A percentile compares a stretch with the other conserved stretches of the same genome.
These are phyloP conservation scores for Onygenales sp. DNA, from an alignment of 2,329 filamentous ascomycete genomes.

Conservation along the genomic window DNA sequence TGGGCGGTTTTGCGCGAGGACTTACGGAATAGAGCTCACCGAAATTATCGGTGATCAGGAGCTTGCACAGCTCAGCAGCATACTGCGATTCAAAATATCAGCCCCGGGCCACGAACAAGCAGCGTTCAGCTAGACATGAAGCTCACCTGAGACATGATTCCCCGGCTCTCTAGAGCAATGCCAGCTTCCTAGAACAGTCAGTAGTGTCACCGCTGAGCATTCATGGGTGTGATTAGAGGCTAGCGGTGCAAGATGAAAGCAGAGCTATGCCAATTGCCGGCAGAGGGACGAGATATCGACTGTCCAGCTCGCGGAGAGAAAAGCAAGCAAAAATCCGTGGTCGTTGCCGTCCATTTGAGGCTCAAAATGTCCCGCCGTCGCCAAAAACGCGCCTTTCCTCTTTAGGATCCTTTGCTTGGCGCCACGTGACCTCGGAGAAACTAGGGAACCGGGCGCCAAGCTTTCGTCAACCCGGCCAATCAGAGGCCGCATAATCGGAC, in stretches of 20 bases:
- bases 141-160: conserved; percentile 48
- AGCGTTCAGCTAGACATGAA: not conserved
- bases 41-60: conserved; percentile 80
- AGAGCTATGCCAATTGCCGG: not conserved
- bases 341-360: not conserved
- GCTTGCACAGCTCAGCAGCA: conserved; percentile 77
- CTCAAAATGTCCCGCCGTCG: not conserved
- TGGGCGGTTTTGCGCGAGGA: conserved; percentile 6
- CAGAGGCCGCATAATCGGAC: conserved; percentile 26
- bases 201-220: conserved; percentile 53
- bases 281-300: too few relatives aligned
- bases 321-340: too few relatives aligned
- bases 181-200: conserved; percentile 68
- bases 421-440: conserved; percentile 8
- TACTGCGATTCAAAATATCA: conserved; percentile 38
- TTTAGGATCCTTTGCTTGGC: not conserved
- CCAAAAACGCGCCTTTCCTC: not conserved
- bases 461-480: conserved; percentile 31
- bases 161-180: conserved; percentile 60
- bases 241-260: not conserved
- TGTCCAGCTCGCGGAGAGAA: conserved; percentile 15
- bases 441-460: conserved; percentile 11
- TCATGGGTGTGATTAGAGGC: conserved; percentile 15
- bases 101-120: conserved; percentile 14
- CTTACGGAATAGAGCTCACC: conserved; percentile 87